Percentiles rank a stretch among this genome's conserved stretches.
Conservation (phyloP, 1,284 basidiomycete species). For the Leccinum griseonigrum region DNA sequence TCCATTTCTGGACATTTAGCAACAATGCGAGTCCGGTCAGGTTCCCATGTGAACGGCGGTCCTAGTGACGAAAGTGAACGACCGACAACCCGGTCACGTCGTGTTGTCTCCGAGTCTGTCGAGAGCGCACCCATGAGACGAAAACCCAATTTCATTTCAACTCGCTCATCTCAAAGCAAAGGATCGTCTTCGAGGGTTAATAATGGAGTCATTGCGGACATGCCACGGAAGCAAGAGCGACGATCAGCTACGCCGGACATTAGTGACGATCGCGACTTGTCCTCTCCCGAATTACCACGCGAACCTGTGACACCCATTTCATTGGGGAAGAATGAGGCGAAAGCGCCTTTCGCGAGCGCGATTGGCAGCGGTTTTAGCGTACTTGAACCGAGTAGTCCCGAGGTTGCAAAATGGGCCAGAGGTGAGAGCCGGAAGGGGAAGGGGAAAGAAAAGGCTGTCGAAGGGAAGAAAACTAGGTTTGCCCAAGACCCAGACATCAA, state of each 20-base stretch:
- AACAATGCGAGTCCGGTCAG: slow-evolving; percentile 21
- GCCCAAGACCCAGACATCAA: slow-evolving; percentile 30
- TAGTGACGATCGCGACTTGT: slow-evolving; percentile 28
- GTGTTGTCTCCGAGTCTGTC: slow-evolving; percentile 22
- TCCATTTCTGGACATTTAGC: slow-evolving; percentile 32
- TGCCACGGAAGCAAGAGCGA: slow-evolving; percentile 8
- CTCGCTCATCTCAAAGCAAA: slow-evolving; percentile 6
- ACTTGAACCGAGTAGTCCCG: slow-evolving; percentile 49
- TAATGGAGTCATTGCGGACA: not conserved
- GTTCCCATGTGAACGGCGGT: slow-evolving; percentile 4
- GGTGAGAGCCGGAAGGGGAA: slow-evolving; percentile 30
- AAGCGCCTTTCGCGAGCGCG: slow-evolving; percentile 6
- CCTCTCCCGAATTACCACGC: slow-evolving; percentile 53
- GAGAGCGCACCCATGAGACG: slow-evolving; percentile 4
- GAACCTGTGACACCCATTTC: slow-evolving; percentile 46
- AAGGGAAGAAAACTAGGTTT: slow-evolving; percentile 22
- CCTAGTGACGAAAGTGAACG: not conserved
- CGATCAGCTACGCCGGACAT: slow-evolving; percentile 18
- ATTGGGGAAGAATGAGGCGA: slow-evolving; percentile 30
- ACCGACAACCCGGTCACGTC: slow-evolving; percentile 12
- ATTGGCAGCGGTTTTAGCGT: slow-evolving; percentile 26
- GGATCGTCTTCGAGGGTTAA: slow-evolving; percentile 8
- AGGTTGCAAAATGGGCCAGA: slow-evolving; percentile 46
- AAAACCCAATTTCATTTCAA: slow-evolving; percentile 4
- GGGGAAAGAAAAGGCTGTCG: slow-evolving; percentile 30